These are phyloP conservation scores for Tolypocladium nubicola DNA, from an alignment of 2,329 filamentous ascomycete species.

Conservation along the genomic window DNA sequence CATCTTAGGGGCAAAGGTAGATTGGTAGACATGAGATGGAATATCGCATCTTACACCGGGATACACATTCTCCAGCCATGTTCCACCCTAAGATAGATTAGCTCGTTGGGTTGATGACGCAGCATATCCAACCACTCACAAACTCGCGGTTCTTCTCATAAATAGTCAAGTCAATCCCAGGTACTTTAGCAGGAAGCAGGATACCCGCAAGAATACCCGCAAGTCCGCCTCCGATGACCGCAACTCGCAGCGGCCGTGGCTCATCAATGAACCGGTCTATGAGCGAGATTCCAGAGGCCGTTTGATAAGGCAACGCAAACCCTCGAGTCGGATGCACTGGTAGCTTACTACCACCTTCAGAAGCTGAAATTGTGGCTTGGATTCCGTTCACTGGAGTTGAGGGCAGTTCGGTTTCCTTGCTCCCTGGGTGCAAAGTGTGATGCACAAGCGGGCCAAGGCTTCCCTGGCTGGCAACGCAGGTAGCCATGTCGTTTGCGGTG, in stretches of 20 bases:
- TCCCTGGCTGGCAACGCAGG: too few relatives aligned
- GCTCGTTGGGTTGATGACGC: too few relatives aligned
- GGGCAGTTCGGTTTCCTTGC: too few relatives aligned
- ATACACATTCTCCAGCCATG: slow-evolving; percentile 47
- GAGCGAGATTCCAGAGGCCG: slow-evolving; percentile 1
- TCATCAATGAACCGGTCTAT: slow-evolving; percentile 25
- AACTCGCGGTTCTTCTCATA: slow-evolving; percentile 60
- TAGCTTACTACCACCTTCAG: too few relatives aligned
- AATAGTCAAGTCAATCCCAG: slow-evolving; percentile 53
- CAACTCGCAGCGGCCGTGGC: slow-evolving; percentile 20
- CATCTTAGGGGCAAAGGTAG: slow-evolving; percentile 55
- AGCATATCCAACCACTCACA: slow-evolving; percentile 29
- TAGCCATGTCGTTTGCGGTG: too few relatives aligned
- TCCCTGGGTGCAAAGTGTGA: too few relatives aligned
- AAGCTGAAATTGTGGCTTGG: too few relatives aligned
- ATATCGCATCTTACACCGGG: slow-evolving; percentile 60
- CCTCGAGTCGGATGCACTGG: too few relatives aligned
- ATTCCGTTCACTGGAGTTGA: too few relatives aligned
- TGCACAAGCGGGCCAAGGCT: too few relatives aligned
- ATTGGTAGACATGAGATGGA: slow-evolving; percentile 60
- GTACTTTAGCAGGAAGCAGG: slow-evolving; percentile 58
- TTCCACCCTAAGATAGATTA: slow-evolving; percentile 28
- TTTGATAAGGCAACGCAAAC: too few relatives aligned
- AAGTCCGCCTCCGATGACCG: slow-evolving; percentile 25
- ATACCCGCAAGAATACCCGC: slow-evolving; percentile 43